Evolutionary conservation across 352 stramenopile species (phyloP), one percentile per base, ranked within the genome.

Genomic region (Bremia lactucae): DNA sequence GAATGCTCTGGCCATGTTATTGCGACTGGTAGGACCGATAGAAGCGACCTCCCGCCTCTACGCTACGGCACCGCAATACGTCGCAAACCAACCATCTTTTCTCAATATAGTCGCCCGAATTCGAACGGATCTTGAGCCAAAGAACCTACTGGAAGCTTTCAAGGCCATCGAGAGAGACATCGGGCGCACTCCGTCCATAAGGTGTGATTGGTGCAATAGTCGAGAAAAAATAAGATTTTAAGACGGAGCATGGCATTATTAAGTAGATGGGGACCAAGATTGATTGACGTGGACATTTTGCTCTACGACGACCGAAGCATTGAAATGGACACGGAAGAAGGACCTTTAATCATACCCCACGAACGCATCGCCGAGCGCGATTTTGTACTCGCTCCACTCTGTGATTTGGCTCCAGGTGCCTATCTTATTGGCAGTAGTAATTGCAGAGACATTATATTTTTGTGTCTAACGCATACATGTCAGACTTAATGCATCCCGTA

Each of bases 381-480:
- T 46, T 99, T 99, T 77, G 96, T 99, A 24, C 72, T 99, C 46
- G 75, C 78, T 38, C 96, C 96, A 4, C 71, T 99, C 52, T 79
- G 62, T 21, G 95, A 99, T 63, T 65, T 98, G 35, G 72, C 72
- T n/a, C 65, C 76, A 13, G 61, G 71, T 65, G 16, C 31, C 3
- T 28, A 22, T 11, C 6, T 9, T 33, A 13, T 5, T 4, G 13
- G 10, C 26, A 14, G 15, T n/a, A 14, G 16, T 28, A 26, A 18
- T 23, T 24, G 29, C n/a, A 34, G 9, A 34, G 6, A 34, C 18
- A 4, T 34, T 24, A 9, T 3, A 19, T 19, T 28, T 37, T 33
- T 36, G 15, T 36, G 26, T 4, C 26, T 33, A 13, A 33, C 15
- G 26, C 4, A 16, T 35, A 41, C 15, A 16, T 47, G 18, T 13